These are phyloP conservation scores for Trametes pubescens DNA, from an alignment of 1,284 basidiomycete species.

Conservation along the genomic window DNA sequence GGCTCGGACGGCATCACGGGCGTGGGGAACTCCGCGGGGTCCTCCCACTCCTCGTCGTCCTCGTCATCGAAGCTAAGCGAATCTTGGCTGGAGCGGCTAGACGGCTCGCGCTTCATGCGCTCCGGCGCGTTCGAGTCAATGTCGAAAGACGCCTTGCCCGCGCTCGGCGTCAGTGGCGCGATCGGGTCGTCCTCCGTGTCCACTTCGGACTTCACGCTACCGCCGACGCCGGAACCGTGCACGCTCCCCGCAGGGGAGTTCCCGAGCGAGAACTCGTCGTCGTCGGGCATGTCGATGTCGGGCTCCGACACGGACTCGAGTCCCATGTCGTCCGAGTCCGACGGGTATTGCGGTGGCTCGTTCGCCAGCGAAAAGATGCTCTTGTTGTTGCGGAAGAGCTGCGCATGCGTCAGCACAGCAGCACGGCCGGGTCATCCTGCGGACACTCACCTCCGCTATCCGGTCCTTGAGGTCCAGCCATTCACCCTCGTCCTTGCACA, in stretches of 20 bases:
- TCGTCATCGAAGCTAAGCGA: constrained; percentile 46
- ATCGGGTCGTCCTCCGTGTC: constrained; percentile 75
- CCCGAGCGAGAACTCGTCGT: constrained; percentile 53
- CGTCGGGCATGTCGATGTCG: constrained; percentile 62
- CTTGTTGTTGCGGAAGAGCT: constrained; percentile 67
- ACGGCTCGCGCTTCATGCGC: constrained; percentile 31
- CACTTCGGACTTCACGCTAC: constrained; percentile 52
- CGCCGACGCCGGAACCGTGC: constrained; percentile 33
- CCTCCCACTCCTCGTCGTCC: constrained; percentile 77
- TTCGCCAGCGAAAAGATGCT: constrained; percentile 86
- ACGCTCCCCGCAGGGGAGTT: constrained; percentile 44
- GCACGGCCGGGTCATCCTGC: neutral
- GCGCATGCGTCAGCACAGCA: constrained; percentile 10
- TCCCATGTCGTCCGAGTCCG: constrained; percentile 78
- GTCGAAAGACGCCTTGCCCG: constrained; percentile 55
- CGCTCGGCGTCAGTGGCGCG: constrained; percentile 70
- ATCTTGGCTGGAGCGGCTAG: constrained; percentile 27
- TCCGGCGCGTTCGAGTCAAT: constrained; percentile 29
- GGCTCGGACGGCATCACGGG: constrained; percentile 41
- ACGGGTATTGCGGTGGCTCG: constrained; percentile 85
- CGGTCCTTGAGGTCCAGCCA: constrained; percentile 85
- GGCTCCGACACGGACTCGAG: constrained; percentile 84
- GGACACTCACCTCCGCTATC: constrained; percentile 65
- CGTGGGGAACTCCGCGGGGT: constrained; percentile 51
- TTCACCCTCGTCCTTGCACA: constrained; percentile 83